These are phyloP conservation scores for Neonectria magnoliae DNA, from an alignment of 2,329 filamentous ascomycete species.

Conservation along the genomic window DNA sequence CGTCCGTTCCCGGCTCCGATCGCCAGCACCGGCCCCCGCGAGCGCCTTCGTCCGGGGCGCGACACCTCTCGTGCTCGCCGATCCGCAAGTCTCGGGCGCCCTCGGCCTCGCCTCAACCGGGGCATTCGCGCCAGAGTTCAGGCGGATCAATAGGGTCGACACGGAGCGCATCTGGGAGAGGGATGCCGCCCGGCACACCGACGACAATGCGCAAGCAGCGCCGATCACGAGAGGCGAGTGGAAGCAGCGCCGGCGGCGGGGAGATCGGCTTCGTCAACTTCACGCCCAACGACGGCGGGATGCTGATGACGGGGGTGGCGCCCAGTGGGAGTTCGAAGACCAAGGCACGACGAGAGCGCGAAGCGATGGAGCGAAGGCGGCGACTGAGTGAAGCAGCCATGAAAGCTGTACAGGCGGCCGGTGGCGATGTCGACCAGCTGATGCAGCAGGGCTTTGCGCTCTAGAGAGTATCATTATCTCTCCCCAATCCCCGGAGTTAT, in stretches of 20 bases:
- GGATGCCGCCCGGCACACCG: conserved; percentile 52
- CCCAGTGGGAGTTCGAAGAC: conserved; percentile 93
- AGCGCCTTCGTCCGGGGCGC: conserved; percentile 64
- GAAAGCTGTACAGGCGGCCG: conserved; percentile 74
- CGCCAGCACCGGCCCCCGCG: conserved; percentile 59
- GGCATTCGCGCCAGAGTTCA: conserved; percentile 52
- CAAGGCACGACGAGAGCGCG: conserved; percentile 89
- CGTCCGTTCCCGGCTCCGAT: conserved; percentile 43
- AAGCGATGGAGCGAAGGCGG: conserved; percentile 80
- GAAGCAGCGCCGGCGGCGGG: conserved; percentile 41
- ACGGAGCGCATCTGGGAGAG: conserved; percentile 50
- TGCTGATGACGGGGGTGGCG: conserved; percentile 89
- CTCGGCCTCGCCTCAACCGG: conserved; percentile 53
- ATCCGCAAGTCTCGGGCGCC: conserved; percentile 56
- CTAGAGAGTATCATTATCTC: conserved; percentile 30
- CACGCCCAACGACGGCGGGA: conserved; percentile 79
- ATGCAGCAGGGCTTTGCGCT: conserved; percentile 61
- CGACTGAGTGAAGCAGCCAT: conserved; percentile 74
- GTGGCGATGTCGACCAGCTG: conserved; percentile 70
- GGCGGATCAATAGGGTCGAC: conserved; percentile 49
- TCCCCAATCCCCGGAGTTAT: not conserved
- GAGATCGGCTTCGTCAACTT: conserved; percentile 84
- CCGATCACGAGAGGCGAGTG: conserved; percentile 50
- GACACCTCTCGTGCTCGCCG: conserved; percentile 55
- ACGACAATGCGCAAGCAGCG: conserved; percentile 53